Evolutionary conservation across 2,329 filamentous ascomycete genomes (phyloP).

Genomic region (Ophiostoma fasciatum): DNA sequence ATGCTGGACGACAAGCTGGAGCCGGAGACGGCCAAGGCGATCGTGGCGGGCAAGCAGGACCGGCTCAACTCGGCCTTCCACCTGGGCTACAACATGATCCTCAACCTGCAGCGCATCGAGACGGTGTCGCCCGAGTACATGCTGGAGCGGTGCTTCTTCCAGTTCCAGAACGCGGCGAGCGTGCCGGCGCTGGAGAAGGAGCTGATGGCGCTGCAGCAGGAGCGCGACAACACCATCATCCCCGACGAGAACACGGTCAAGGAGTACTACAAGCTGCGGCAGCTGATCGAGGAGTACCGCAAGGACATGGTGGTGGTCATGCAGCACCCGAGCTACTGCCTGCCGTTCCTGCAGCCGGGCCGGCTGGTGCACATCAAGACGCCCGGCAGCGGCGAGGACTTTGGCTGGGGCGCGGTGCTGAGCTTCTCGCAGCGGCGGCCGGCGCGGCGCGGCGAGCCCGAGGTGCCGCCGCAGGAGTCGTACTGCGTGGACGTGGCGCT

Average conservation of each 20-base stretch:
- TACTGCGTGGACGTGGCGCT: conserved; percentile 76
- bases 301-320: conserved; percentile 87
- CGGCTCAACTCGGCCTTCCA: conserved; percentile 96
- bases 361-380: conserved; percentile 77
- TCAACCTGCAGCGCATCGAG: conserved; percentile 93
- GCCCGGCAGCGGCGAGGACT: conserved; percentile 57
- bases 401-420: conserved; percentile 86
- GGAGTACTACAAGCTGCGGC: conserved; percentile 83
- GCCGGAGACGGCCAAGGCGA: conserved; percentile 80
- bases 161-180: conserved; percentile 90
- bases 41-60: conserved; percentile 93
- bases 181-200: conserved; percentile 75
- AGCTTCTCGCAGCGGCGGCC: conserved; percentile 53
- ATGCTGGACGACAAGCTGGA: conserved; percentile 98
- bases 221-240: conserved; percentile 60
- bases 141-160: conserved; percentile 96
- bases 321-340: conserved; percentile 75
- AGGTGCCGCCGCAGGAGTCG: conserved; percentile 59
- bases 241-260: conserved; percentile 77
- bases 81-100: conserved; percentile 97
- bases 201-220: conserved; percentile 60
- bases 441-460: conserved; percentile 47
- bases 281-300: conserved; percentile 69
- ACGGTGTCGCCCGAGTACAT: conserved; percentile 98
- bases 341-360: conserved; percentile 76